Evolutionary conservation across 2,329 filamentous ascomycete species (phyloP), one percentile per base, ranked within the genome.

Genomic region (Rugonectria rugulosa): DNA sequence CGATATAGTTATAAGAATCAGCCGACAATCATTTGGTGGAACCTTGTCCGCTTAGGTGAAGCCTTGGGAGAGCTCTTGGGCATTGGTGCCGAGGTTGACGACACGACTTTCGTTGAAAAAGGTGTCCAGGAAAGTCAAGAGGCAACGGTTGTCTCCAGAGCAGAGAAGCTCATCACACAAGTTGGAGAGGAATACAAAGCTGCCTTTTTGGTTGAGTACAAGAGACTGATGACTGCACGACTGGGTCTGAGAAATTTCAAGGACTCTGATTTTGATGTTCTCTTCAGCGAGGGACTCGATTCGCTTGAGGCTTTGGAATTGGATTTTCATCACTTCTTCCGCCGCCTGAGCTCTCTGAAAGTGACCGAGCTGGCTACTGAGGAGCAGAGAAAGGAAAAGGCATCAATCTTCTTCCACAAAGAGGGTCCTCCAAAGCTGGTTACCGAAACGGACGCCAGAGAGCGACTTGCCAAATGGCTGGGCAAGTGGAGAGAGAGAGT

Each of bases 21-120:
- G 70, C 93, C 95, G 0, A 93, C 88, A 37, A 90, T 99, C 53
- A 95, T 99, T 69, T 99, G 95, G 95, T 99, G 95, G 95, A 98
- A 98, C 68, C 81, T 98, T 0, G 92, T 97, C 1, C 87, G 95
- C 2, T 83, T 99, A 0, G 95, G 92, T 53, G 95, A 99, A 75
- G 85, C 90, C 0, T 72, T 99, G 0, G 95, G 92, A 17, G 95
- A 98, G 74, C 80, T 97, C 2, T 86, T 99, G 52, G 95, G 94
- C 15, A 85, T 89, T 0, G 94, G 90, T 0, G 75, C 81, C 1
- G 77, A 80, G 31, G 87, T 94, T 26, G 93, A 99, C 67, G 83
- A 88, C 10, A 74, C 84, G 2, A 78, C 78, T 2, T 97, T 97
- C 66, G 75, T 90, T 5, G 79, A 84, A 8, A 82, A 91, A 12